Conservation (phyloP, 805 yeast genomes). For the Kodamaea laetipori region DNA sequence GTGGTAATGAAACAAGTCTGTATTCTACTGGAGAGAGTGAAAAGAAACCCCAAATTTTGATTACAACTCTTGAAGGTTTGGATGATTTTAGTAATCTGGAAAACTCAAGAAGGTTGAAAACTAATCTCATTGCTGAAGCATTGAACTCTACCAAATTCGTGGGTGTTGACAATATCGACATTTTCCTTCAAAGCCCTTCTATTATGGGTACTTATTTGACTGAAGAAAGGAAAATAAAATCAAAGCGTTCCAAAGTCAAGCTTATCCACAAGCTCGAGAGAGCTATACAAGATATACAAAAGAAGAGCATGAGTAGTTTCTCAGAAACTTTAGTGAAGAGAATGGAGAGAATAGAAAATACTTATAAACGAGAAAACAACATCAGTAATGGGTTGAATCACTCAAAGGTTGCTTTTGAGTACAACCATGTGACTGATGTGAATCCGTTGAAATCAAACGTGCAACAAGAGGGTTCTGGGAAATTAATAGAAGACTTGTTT, state of each 20-base stretch:
- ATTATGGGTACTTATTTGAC: conserved; percentile 7
- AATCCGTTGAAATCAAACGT: background rate
- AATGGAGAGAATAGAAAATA: conserved; percentile 1
- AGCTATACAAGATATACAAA: conserved; percentile 18
- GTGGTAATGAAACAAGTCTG: background rate
- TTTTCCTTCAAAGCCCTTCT: conserved; percentile 19
- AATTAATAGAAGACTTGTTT: background rate
- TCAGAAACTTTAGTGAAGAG: conserved; percentile 10
- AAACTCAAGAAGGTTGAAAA: no score
- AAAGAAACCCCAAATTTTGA: conserved; percentile 3
- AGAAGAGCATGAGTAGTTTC: conserved; percentile 13
- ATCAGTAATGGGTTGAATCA: background rate
- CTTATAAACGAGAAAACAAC: background rate
- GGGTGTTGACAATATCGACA: conserved; percentile 28
- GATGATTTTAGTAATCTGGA: background rate
- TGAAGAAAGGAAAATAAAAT: background rate
- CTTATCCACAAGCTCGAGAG: conserved; percentile 17
- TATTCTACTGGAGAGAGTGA: conserved; percentile 3
- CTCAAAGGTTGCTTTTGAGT: background rate
- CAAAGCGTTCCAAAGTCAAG: conserved; percentile 19
- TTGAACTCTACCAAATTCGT: conserved; percentile 12
- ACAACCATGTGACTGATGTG: conserved; percentile 3
- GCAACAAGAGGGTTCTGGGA: background rate
- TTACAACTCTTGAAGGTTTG: conserved; percentile 7
- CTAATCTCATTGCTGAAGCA: background rate